phyloP scores from a whole-genome alignment of 1,284 basidiomycete genomes.

The Volvariella surrecta region DNA sequence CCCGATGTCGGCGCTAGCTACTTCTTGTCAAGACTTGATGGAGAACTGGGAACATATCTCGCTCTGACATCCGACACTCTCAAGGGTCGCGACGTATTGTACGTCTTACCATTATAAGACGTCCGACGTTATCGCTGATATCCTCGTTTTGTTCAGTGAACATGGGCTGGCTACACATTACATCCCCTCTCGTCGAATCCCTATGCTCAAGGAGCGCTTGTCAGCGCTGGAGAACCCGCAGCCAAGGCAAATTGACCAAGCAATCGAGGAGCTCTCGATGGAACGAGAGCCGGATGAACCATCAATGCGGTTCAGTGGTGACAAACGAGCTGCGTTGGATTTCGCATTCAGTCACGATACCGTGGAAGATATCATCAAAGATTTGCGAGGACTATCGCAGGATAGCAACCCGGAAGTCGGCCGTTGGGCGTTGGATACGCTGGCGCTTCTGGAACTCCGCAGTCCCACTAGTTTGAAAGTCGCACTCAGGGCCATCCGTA shows the following conservation, averaged over 20 bases:
- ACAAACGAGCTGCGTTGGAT: conserved; percentile 71
- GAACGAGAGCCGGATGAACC: conserved; percentile 55
- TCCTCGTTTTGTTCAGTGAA: conserved; percentile 42
- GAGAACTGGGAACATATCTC: conserved; percentile 88
- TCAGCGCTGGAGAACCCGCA: conserved; percentile 50
- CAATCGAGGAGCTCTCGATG: conserved; percentile 61
- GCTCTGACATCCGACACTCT: conserved; percentile 79
- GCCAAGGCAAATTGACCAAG: conserved; percentile 32
- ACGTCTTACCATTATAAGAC: conserved; percentile 21
- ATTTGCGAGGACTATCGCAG: conserved; percentile 39
- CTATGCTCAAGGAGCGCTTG: conserved; percentile 56
- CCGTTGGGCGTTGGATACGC: conserved; percentile 70
- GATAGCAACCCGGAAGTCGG: conserved; percentile 38
- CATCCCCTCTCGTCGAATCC: conserved; percentile 68
- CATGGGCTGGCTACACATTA: conserved; percentile 90
- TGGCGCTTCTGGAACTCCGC: conserved; percentile 54
- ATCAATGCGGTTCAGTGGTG: conserved; percentile 48
- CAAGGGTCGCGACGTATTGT: conserved; percentile 79
- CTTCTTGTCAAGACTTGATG: conserved; percentile 88
- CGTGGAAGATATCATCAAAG: conserved; percentile 64
- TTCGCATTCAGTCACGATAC: conserved; percentile 61
- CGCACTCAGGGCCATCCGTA: conserved; percentile 69
- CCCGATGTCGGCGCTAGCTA: conserved; percentile 92
- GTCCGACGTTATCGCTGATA: conserved; percentile 7
- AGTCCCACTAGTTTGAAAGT: conserved; percentile 91